Conservation (phyloP, 306 rosid genomes). For the Chamaecrista fasciculata region DNA sequence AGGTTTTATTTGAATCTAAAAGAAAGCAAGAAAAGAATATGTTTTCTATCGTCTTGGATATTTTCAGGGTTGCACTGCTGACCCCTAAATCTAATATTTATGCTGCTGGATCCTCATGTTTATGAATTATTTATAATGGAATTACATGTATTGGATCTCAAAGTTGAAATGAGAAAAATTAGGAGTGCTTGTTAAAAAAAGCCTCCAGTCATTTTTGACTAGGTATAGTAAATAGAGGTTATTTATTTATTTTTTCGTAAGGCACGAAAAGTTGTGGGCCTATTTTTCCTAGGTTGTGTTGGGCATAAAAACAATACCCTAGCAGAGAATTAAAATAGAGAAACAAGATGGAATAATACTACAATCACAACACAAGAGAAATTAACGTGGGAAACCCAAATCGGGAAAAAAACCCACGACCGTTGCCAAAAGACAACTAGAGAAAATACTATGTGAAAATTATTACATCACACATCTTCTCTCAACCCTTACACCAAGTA, state of each 20-base stretch:
- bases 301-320: too few species aligned
- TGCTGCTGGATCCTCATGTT: constrained; percentile 1
- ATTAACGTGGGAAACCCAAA: too few species aligned
- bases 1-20: neutral
- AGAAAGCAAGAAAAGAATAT: neutral
- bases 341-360: too few species aligned
- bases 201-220: neutral
- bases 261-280: neutral
- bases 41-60: neutral
- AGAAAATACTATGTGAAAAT: too few species aligned
- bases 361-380: too few species aligned
- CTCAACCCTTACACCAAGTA: too few species aligned
- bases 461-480: too few species aligned
- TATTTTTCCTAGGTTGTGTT: neutral
- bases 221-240: neutral
- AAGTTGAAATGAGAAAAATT: too few species aligned
- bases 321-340: too few species aligned
- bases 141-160: neutral
- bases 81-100: too few species aligned
- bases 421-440: too few species aligned
- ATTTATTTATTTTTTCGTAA: neutral
- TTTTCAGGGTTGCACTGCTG: constrained; percentile 1
- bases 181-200: neutral
- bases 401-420: too few species aligned
- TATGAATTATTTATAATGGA: neutral